Evolutionary conservation across 768 basidiomycete genomes (phyloP).

Genomic region (Lepiota venenata): DNA sequence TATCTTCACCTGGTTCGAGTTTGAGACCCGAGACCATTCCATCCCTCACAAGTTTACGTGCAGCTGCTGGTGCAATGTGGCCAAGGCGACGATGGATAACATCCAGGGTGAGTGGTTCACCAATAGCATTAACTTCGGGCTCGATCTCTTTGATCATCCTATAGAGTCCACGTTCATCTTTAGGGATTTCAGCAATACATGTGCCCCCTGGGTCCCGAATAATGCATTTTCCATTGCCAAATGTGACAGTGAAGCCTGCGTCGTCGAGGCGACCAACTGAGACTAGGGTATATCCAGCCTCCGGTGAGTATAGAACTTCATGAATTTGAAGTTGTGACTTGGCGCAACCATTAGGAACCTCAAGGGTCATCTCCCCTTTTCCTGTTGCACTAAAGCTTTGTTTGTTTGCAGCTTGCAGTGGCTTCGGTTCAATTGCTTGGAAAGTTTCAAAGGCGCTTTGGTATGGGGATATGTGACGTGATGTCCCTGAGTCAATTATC

Average conservation of each 20-base stretch:
- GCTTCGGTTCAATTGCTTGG: too few species aligned
- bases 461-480: constrained; percentile 20
- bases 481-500: too few species aligned
- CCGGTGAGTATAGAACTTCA: constrained; percentile 27
- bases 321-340: constrained; percentile 19
- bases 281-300: constrained; percentile 32
- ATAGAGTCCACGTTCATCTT: background rate
- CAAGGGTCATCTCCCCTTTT: constrained; percentile 26
- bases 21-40: constrained; percentile 29
- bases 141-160: background rate
- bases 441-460: constrained; percentile 22
- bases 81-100: background rate
- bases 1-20: constrained; percentile 16
- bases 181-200: constrained; percentile 20
- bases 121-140: constrained; percentile 3
- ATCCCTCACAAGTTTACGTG: constrained; percentile 18
- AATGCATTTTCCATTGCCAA: constrained; percentile 14
- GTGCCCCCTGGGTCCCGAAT: too few species aligned
- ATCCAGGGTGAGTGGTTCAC: background rate
- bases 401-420: too few species aligned
- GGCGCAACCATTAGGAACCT: constrained; percentile 27
- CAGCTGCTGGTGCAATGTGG: constrained; percentile 4
- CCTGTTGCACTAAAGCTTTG: constrained; percentile 27
- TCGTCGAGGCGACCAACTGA: background rate
- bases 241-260: background rate